Conservation (phyloP, 768 basidiomycete genomes). For the Psilocybe azurescens region DNA sequence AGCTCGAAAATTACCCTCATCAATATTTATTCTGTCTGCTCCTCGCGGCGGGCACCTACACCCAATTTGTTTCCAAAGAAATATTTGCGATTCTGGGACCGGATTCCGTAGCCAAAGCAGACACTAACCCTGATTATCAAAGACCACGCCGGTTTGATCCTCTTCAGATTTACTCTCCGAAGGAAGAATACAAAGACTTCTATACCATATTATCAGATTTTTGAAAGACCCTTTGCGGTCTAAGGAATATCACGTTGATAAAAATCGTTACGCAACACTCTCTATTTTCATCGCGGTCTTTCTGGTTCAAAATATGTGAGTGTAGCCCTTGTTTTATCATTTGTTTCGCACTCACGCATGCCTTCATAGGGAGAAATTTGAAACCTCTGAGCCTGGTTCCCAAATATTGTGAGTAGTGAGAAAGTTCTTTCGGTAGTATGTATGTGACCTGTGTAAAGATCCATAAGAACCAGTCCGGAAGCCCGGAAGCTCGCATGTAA, state of each 20-base stretch:
- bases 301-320: conserved; percentile 1
- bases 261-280: conserved; percentile 4
- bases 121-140: background rate
- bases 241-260: background rate
- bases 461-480: background rate
- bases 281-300: conserved; percentile 8
- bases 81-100: conserved; percentile 12
- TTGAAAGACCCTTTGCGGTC: background rate
- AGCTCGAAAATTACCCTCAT: conserved; percentile 6
- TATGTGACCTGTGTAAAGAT: background rate
- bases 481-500: background rate
- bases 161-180: conserved; percentile 13
- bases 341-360: background rate
- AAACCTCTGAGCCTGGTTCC: too few relatives aligned
- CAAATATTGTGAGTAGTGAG: too few relatives aligned
- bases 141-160: conserved; percentile 14
- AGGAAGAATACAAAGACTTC: conserved; percentile 5
- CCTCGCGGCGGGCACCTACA: conserved; percentile 6
- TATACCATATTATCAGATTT: conserved; percentile 5
- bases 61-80: conserved; percentile 6
- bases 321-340: background rate
- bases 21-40: conserved; percentile 1
- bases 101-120: background rate
- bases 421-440: too few relatives aligned
- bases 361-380: too few relatives aligned